Evolutionary conservation across 176 grass and related monocot genomes (phyloP).

Genomic region (Oryza meridionalis): DNA sequence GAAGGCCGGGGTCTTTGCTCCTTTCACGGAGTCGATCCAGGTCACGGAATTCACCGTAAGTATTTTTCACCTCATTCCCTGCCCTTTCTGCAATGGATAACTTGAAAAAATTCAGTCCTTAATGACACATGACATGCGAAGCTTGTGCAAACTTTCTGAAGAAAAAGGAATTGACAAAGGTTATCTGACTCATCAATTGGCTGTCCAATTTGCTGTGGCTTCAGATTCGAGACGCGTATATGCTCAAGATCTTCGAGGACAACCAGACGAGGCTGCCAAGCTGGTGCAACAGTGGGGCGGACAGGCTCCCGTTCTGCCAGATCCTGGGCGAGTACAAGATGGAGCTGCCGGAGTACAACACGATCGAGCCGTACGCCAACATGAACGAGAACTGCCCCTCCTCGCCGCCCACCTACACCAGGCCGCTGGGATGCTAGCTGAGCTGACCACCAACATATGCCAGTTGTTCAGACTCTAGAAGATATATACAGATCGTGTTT

Average conservation of each 20-base stretch:
- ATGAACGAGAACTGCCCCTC: conserved; percentile 99
- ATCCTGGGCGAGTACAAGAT: conserved; percentile 90
- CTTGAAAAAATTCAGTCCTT: no score
- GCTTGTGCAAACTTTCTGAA: not conserved
- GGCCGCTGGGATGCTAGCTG: conserved; percentile 30
- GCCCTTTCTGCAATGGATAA: not conserved
- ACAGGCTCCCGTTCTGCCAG: conserved; percentile 84
- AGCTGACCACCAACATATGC: not conserved
- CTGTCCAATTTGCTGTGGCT: not conserved
- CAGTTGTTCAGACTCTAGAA: not conserved
- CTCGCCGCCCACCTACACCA: conserved; percentile 63
- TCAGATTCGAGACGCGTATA: conserved; percentile 94
- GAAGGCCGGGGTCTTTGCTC: conserved; percentile 76
- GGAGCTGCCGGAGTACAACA: conserved; percentile 92
- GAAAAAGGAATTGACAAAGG: not conserved
- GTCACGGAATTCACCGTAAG: conserved; percentile 98
- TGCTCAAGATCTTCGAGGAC: conserved; percentile 93
- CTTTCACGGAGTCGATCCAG: conserved; percentile 80
- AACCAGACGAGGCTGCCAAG: conserved; percentile 75
- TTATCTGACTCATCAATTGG: not conserved
- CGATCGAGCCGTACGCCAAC: conserved; percentile 74
- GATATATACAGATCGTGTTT: not conserved
- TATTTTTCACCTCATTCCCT: not conserved
- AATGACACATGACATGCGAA: not conserved
- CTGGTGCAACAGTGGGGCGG: conserved; percentile 69